Conservation (phyloP, 176 grass and related monocot species). For the Thalia dealbata region DNA sequence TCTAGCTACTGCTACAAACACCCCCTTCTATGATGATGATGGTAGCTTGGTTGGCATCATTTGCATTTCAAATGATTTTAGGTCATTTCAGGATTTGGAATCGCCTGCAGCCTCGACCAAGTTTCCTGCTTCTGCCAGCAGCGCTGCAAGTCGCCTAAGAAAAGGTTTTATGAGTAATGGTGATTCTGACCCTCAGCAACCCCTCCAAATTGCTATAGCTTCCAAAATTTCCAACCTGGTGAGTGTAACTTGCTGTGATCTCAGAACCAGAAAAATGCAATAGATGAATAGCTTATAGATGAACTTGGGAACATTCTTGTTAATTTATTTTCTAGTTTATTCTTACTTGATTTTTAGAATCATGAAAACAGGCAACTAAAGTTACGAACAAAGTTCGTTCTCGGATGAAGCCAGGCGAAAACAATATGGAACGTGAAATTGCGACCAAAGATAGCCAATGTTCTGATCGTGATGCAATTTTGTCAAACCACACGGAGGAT, state of each 20-base stretch:
- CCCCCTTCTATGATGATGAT: slow-evolving; percentile 93
- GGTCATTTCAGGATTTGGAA: slow-evolving; percentile 45
- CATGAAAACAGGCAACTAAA: slow-evolving; percentile 71
- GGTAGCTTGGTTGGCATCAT: slow-evolving; percentile 74
- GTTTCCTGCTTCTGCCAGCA: slow-evolving; percentile 29
- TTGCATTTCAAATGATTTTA: slow-evolving; percentile 67
- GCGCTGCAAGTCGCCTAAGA: slow-evolving; percentile 27
- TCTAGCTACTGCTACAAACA: slow-evolving; percentile 60
- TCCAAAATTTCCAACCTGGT: slow-evolving; percentile 87
- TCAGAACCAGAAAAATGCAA: background rate
- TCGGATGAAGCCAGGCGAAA: slow-evolving; percentile 52
- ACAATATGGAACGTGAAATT: slow-evolving; percentile 54
- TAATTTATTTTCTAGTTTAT: slow-evolving; percentile 31
- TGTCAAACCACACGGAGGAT: slow-evolving; percentile 51
- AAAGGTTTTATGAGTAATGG: slow-evolving; percentile 34
- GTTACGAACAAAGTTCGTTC: slow-evolving; percentile 98
- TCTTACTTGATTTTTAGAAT: slow-evolving; percentile 63
- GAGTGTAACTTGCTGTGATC: slow-evolving; percentile 21
- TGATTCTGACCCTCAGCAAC: slow-evolving; percentile 42
- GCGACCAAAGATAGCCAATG: slow-evolving; percentile 40
- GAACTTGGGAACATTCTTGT: slow-evolving; percentile 1
- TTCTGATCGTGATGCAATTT: slow-evolving; percentile 31
- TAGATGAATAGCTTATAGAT: background rate
- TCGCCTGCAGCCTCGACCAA: slow-evolving; percentile 37
- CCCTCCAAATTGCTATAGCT: slow-evolving; percentile 59